Conservation (phyloP, 2,329 filamentous ascomycete genomes). For the Aspergillus ustus region DNA sequence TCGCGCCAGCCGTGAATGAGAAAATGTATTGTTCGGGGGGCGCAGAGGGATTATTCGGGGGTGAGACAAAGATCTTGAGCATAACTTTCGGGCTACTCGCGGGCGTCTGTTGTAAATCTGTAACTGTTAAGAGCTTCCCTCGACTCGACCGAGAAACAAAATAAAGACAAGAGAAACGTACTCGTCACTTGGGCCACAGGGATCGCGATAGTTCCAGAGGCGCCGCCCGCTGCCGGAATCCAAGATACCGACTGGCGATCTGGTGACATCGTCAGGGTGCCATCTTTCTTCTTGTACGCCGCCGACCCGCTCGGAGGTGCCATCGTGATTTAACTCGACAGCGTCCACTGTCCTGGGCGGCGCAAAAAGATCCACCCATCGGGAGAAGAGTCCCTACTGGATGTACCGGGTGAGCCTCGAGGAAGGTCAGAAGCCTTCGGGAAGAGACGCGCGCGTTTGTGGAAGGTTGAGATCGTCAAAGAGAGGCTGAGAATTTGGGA, state of each 20-base stretch:
- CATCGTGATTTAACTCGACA: slow-evolving; percentile 43
- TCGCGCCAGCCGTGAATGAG: slow-evolving; percentile 77
- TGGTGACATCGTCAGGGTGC: slow-evolving; percentile 73
- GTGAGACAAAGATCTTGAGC: slow-evolving; percentile 85
- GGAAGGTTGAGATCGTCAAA: slow-evolving; percentile 18
- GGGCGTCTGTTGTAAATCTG: slow-evolving; percentile 94
- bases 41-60: slow-evolving; percentile 45
- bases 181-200: slow-evolving; percentile 79
- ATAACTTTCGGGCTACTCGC: slow-evolving; percentile 88
- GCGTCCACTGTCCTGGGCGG: slow-evolving; percentile 43
- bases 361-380: slow-evolving; percentile 41
- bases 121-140: neutral
- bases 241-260: slow-evolving; percentile 79
- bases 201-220: slow-evolving; percentile 70
- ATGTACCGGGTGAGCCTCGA: slow-evolving; percentile 19
- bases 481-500: slow-evolving; percentile 6
- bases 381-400: slow-evolving; percentile 31
- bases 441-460: slow-evolving; percentile 7
- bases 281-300: slow-evolving; percentile 95
- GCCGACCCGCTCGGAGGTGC: slow-evolving; percentile 66
- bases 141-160: neutral
- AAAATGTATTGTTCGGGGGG: slow-evolving; percentile 76
- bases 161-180: slow-evolving; percentile 51
- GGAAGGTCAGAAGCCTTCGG: slow-evolving; percentile 29
- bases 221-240: slow-evolving; percentile 69